Percentiles rank a stretch among this genome's conserved stretches.
These are phyloP conservation scores for Sclerotiophoma versabilis DNA, from an alignment of 2,329 filamentous ascomycete genomes.

Conservation along the genomic window DNA sequence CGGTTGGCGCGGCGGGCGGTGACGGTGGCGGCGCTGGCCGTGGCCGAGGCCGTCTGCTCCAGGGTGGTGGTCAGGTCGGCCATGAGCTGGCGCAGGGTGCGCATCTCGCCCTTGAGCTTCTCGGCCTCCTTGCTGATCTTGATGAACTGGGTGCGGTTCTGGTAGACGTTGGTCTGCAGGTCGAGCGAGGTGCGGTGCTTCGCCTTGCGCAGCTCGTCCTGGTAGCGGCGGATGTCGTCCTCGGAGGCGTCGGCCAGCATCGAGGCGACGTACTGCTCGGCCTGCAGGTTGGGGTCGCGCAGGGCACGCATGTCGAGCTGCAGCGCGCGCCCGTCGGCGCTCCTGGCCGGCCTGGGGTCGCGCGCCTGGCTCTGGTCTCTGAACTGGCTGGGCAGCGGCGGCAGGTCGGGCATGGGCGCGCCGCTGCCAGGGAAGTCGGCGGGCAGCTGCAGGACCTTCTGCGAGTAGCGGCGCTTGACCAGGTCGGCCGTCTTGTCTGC, in stretches of 20 bases:
- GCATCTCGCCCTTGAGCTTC: conserved; percentile 96
- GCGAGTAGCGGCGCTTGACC: conserved; percentile 93
- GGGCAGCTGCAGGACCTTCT: conserved; percentile 82
- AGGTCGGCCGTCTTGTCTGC: conserved; percentile 73
- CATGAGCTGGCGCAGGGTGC: conserved; percentile 87
- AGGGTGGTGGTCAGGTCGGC: conserved; percentile 74
- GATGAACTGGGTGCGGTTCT: conserved; percentile 98
- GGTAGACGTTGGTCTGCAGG: conserved; percentile 92
- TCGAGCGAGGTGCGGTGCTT: conserved; percentile 82
- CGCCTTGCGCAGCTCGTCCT: conserved; percentile 75
- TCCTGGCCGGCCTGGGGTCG: conserved; percentile 56
- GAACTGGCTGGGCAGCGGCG: conserved; percentile 68
- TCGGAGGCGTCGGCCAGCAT: conserved; percentile 86
- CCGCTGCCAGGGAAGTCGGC: conserved; percentile 70
- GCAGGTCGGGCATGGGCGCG: conserved; percentile 68
- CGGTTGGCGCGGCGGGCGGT: conserved; percentile 70
- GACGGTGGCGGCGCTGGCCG: conserved; percentile 45
- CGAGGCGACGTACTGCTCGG: conserved; percentile 79
- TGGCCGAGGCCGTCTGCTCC: conserved; percentile 55
- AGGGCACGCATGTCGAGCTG: conserved; percentile 79
- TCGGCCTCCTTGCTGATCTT: conserved; percentile 99
- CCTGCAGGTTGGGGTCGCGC: conserved; percentile 77
- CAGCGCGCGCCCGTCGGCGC: conserved; percentile 62
- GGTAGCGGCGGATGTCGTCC: conserved; percentile 83
- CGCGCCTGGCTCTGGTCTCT: conserved; percentile 56